Evolutionary conservation across 441 rosid species (phyloP).

Genomic region (Corymbia citriodora): DNA sequence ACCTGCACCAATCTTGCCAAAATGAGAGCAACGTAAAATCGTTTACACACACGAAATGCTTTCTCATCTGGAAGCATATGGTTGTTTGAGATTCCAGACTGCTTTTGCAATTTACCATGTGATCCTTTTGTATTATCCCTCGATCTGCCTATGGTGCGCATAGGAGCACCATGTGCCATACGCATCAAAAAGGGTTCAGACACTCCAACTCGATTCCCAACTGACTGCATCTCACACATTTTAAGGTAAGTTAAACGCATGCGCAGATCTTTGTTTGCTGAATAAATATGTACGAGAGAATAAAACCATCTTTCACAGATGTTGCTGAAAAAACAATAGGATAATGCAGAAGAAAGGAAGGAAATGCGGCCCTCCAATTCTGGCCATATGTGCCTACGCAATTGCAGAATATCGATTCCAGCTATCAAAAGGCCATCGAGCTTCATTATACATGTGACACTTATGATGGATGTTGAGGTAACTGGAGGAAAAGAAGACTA

Average conservation of each 20-base stretch:
- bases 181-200: conserved; percentile 97
- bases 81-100: conserved; percentile 29
- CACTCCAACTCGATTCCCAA: conserved; percentile 95
- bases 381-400: background rate
- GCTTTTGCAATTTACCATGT: conserved; percentile 38
- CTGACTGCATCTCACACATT: conserved; percentile 57
- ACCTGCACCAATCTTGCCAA: conserved; percentile 96
- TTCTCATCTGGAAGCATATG: conserved; percentile 67
- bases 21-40: conserved; percentile 97
- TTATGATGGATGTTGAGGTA: background rate
- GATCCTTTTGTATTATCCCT: conserved; percentile 33
- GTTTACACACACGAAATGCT: conserved; percentile 79
- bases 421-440: background rate
- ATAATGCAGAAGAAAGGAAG: background rate
- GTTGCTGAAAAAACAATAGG: background rate
- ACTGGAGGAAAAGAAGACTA: background rate
- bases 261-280: background rate
- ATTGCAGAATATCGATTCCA: background rate
- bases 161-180: conserved; percentile 98
- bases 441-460: background rate
- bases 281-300: background rate
- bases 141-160: conserved; percentile 39
- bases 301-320: background rate
- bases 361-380: background rate
- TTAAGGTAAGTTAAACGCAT: background rate